Percentiles rank a stretch among this genome's conserved stretches.
Conservation (phyloP, 1,284 basidiomycete species). For the Bjerkandera adusta region DNA sequence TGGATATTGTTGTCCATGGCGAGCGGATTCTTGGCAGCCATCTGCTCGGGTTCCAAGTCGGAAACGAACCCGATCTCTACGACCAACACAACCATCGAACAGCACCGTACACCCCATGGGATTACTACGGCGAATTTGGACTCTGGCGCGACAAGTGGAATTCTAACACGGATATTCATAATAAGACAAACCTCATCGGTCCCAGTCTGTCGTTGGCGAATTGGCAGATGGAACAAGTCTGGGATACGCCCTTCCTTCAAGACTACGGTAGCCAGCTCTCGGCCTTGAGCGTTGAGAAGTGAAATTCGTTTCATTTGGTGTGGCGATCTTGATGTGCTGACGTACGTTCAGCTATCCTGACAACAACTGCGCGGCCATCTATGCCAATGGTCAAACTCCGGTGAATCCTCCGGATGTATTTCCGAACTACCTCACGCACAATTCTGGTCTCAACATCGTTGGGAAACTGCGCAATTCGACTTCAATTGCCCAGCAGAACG, state of each 20-base stretch:
- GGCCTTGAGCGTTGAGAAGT: constrained; percentile 57
- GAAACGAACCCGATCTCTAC: constrained; percentile 61
- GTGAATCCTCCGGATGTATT: constrained; percentile 52
- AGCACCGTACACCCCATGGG: constrained; percentile 34
- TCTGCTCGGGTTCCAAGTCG: constrained; percentile 45
- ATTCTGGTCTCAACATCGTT: constrained; percentile 42
- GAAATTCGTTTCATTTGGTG: too few species aligned
- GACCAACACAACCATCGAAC: constrained; percentile 31
- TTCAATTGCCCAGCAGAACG: constrained; percentile 36
- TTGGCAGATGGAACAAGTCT: constrained; percentile 53
- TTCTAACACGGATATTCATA: constrained; percentile 38
- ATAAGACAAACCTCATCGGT: constrained; percentile 52
- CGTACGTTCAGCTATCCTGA: constrained; percentile 38
- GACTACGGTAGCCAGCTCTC: constrained; percentile 44
- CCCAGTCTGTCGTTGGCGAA: constrained; percentile 52
- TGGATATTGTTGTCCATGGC: constrained; percentile 44
- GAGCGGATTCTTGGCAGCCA: constrained; percentile 41
- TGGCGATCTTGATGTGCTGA: not conserved
- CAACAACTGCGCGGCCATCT: constrained; percentile 62
- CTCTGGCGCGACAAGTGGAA: constrained; percentile 39
- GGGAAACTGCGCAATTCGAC: constrained; percentile 48
- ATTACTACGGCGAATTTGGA: constrained; percentile 53
- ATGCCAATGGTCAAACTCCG: constrained; percentile 27
- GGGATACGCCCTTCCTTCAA: constrained; percentile 57
- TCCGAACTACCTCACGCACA: constrained; percentile 55